Evolutionary conservation across 176 grass and related monocot species (phyloP).

Genomic region (Eleusine indica): DNA sequence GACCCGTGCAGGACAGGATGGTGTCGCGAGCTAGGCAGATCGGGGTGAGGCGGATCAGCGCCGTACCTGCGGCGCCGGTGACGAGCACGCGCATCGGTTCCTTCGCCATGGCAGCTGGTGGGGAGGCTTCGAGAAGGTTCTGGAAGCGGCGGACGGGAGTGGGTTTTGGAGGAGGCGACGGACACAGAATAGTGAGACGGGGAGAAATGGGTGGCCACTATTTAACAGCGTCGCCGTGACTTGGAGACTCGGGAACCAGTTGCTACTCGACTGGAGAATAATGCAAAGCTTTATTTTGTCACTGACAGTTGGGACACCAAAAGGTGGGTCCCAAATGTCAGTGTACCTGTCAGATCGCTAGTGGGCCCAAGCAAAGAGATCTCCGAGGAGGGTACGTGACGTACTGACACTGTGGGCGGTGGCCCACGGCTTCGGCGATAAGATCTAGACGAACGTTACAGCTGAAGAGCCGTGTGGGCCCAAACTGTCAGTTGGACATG

Average conservation of each 20-base stretch:
- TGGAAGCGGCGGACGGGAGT: slow-evolving; percentile 7
- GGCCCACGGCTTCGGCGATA: slow-evolving; percentile 4
- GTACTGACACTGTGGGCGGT: neutral
- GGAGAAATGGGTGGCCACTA: slow-evolving; percentile 35
- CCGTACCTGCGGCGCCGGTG: slow-evolving; percentile 92
- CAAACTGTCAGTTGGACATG: no score
- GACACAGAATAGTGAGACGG: neutral
- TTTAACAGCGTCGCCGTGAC: slow-evolving; percentile 24
- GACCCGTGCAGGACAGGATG: neutral
- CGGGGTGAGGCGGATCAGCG: neutral
- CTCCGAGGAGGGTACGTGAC: neutral
- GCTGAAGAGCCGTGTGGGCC: no score
- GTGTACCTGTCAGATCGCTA: neutral
- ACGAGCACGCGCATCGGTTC: slow-evolving; percentile 96
- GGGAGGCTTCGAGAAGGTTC: slow-evolving; percentile 39
- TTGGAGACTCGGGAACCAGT: neutral
- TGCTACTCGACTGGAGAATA: neutral
- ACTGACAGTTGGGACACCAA: neutral
- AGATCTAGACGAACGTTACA: neutral
- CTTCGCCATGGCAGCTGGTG: slow-evolving; percentile 69
- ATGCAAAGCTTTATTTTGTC: neutral
- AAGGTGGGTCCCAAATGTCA: neutral
- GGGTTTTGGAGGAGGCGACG: slow-evolving; percentile 20
- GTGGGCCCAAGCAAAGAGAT: neutral
- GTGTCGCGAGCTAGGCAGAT: neutral